Evolutionary conservation across 495 filamentous ascomycete species (phyloP), one percentile per base, ranked within the genome.

Genomic region (Aspergillus avenaceus): DNA sequence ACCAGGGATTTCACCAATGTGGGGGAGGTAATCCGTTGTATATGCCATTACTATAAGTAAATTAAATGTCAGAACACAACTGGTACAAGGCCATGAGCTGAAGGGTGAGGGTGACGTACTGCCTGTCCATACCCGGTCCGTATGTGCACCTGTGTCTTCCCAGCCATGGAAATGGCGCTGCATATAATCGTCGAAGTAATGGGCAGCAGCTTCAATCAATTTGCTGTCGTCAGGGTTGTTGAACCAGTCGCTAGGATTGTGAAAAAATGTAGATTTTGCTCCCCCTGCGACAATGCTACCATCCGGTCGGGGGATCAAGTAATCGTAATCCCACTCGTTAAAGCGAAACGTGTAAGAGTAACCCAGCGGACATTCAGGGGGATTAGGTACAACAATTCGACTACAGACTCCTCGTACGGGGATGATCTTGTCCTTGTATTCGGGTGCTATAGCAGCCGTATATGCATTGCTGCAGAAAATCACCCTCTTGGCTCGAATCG

Each of bases 391-490:
- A 13, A 58, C 54, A 26, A 70, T 72, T 5, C 65, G 66, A 45
- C 63, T 49, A 24, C 63, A 67, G 19, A 63, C 62, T 2, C 87
- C 87, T 16, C 85, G 69, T 0, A 89, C 86, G 0, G 90, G 90
- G 14, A 91, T 80, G 52, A 96, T 87, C 18, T 89, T 75, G 46
- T 84, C 82, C 34, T 70, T 65, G 55, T 92, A 88, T 8, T 69
- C 55, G 0, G 87, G 87, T 3, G 88, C 72, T 3, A 96, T 70
- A 47, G 83, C 70, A 0, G 87, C 84, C 0, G 87, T 91, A 54
- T 93, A 92, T 4, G 71, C 90, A 57, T 96, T 96, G 1, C 85
- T 90, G 0, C 87, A 82, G 19, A 93, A 72, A 6, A 95, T 70
- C n/a, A 95, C 78, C 24, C 78, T 70, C 2, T 70, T 68, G 0